These are phyloP conservation scores for Talaromyces nanjingensis DNA, from an alignment of 495 filamentous ascomycete species.

Conservation along the genomic window DNA sequence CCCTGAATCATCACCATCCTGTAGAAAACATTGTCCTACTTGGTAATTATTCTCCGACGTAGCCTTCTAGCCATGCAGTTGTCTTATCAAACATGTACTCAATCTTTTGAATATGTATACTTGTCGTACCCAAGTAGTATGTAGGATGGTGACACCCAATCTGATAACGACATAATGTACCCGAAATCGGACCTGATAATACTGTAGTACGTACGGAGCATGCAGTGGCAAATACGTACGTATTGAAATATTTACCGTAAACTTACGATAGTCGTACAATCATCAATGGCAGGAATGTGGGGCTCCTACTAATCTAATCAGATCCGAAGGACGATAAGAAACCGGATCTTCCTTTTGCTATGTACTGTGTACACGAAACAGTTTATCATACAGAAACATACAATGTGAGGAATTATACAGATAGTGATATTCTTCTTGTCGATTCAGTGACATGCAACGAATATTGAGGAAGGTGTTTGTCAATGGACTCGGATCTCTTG, in stretches of 20 bases:
- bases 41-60: too few species aligned
- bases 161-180: not conserved
- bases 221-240: not conserved
- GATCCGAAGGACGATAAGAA: conserved; percentile 3
- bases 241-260: not conserved
- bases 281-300: not conserved
- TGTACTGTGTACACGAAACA: not conserved
- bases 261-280: not conserved
- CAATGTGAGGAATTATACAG: too few species aligned
- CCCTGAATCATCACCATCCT: too few species aligned
- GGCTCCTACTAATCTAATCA: not conserved
- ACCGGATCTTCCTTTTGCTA: not conserved
- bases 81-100: too few species aligned
- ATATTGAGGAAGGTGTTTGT: not conserved
- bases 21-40: too few species aligned
- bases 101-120: too few species aligned
- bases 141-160: too few species aligned
- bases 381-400: not conserved
- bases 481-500: not conserved
- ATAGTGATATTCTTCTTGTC: too few species aligned
- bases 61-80: too few species aligned
- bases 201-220: too few species aligned
- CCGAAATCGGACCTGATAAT: not conserved
- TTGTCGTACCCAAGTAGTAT: too few species aligned
- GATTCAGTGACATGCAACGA: not conserved